A percentile compares a stretch with the other conserved stretches of the same genome.
Conservation (phyloP, 1,139 yeast species). For the Kazachstania sp. region DNA sequence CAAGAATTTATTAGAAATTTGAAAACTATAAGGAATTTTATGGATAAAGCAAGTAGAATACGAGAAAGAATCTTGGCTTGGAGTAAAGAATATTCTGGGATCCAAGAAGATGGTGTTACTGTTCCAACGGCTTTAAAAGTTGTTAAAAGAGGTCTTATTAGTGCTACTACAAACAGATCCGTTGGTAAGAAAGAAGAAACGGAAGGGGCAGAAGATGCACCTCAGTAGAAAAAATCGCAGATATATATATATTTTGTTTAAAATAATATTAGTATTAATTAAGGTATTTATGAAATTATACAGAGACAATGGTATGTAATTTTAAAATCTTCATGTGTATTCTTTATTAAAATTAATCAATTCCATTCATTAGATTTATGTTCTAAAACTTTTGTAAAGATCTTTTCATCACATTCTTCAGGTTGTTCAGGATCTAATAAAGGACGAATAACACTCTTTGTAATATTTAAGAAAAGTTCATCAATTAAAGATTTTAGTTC, state of each 20-base stretch:
- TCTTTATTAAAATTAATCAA: not conserved
- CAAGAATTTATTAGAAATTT: slow-evolving; percentile 83
- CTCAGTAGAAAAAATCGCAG: not conserved
- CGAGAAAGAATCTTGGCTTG: slow-evolving; percentile 62
- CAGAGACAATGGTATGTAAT: not conserved
- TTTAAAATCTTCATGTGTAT: not conserved
- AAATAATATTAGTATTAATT: not conserved
- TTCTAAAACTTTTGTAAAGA: slow-evolving; percentile 36
- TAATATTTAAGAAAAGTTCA: slow-evolving; percentile 47
- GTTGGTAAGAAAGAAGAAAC: slow-evolving; percentile 17
- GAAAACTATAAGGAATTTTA: slow-evolving; percentile 58
- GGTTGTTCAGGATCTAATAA: slow-evolving; percentile 23
- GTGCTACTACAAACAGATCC: slow-evolving; percentile 30
- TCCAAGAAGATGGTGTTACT: slow-evolving; percentile 39
- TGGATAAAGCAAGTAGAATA: slow-evolving; percentile 69
- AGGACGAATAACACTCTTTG: slow-evolving; percentile 36
- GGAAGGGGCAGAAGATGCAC: slow-evolving; percentile 9
- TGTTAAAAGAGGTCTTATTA: slow-evolving; percentile 31
- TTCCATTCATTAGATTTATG: slow-evolving; percentile 32
- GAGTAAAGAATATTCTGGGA: slow-evolving; percentile 82
- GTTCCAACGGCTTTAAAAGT: slow-evolving; percentile 30
- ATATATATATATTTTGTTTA: not conserved
- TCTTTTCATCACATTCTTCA: slow-evolving; percentile 9
- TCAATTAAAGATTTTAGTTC: slow-evolving; percentile 57
- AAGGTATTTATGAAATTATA: not conserved